These are phyloP conservation scores for Brachypodium distachyon DNA, from an alignment of 202 grass and related monocot genomes.

Conservation along the genomic window DNA sequence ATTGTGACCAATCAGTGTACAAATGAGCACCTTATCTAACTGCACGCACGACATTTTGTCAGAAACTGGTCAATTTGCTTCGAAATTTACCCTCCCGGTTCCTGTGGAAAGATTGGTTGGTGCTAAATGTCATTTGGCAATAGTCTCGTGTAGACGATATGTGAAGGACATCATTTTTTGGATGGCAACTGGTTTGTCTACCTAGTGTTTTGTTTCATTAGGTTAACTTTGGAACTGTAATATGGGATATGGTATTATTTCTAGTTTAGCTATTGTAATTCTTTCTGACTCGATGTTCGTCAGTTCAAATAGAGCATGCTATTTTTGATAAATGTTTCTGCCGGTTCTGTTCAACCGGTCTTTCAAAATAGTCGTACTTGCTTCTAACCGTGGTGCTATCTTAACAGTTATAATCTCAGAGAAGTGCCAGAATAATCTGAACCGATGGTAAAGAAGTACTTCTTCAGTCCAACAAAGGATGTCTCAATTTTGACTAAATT, in stretches of 20 bases:
- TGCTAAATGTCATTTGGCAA: slow-evolving; percentile 4
- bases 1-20: slow-evolving; percentile 41
- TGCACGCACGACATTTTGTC: not conserved
- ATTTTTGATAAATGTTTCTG: slow-evolving; percentile 2
- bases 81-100: slow-evolving; percentile 31
- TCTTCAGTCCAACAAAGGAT: too few relatives aligned
- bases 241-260: slow-evolving; percentile 30
- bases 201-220: slow-evolving; percentile 31
- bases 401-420: too few relatives aligned
- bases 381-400: too few relatives aligned
- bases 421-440: too few relatives aligned
- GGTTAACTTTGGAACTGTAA: slow-evolving; percentile 38
- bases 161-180: slow-evolving; percentile 32
- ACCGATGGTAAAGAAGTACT: too few relatives aligned
- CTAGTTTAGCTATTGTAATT: slow-evolving; percentile 45
- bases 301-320: slow-evolving; percentile 24
- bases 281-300: slow-evolving; percentile 10
- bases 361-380: too few relatives aligned
- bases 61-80: slow-evolving; percentile 23
- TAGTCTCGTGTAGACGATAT: slow-evolving; percentile 23
- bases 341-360: not conserved
- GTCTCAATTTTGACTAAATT: too few relatives aligned
- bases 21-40: slow-evolving; percentile 37
- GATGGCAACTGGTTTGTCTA: slow-evolving; percentile 36
- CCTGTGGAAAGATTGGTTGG: slow-evolving; percentile 10